Evolutionary conservation across 192 early-diverging fungal genomes (phyloP).

Genomic region (Allomyces macrogynus): DNA sequence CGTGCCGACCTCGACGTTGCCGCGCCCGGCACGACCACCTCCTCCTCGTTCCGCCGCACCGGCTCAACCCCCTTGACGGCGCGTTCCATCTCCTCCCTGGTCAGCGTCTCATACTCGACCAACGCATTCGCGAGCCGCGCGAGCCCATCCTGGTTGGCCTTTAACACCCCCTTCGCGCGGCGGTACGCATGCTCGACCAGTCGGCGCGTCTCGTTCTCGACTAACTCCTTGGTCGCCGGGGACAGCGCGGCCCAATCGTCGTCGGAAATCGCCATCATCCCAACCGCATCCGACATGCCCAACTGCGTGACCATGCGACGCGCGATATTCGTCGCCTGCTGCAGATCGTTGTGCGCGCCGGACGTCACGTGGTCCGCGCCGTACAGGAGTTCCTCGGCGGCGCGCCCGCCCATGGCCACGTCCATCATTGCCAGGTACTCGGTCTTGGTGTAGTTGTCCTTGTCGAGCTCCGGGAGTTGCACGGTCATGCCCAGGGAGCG

Average conservation of each 20-base stretch:
- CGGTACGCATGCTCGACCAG: constrained; percentile 50
- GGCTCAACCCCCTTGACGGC: constrained; percentile 43
- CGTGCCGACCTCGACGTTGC: too few relatives aligned
- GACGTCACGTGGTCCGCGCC: constrained; percentile 83
- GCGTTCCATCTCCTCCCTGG: constrained; percentile 62
- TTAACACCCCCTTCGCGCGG: constrained; percentile 51
- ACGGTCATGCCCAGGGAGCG: constrained; percentile 68
- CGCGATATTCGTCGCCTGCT: constrained; percentile 72
- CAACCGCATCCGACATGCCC: constrained; percentile 91
- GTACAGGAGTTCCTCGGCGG: constrained; percentile 93
- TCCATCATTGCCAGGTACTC: constrained; percentile 78
- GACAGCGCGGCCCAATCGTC: constrained; percentile 57
- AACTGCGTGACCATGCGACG: constrained; percentile 74
- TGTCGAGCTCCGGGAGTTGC: constrained; percentile 79
- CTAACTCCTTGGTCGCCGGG: constrained; percentile 49
- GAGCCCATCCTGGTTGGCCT: constrained; percentile 61
- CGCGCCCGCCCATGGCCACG: constrained; percentile 96
- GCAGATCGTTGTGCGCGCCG: constrained; percentile 79
- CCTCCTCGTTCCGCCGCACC: constrained; percentile 12
- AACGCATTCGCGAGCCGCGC: constrained; percentile 80
- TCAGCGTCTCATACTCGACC: constrained; percentile 84
- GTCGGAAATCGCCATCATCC: constrained; percentile 50
- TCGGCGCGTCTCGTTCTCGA: constrained; percentile 67
- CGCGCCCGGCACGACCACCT: too few relatives aligned
- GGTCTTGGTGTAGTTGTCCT: constrained; percentile 47